Base-by-base conservation (phyloP, 768 basidiomycete species). In the Neoboletus subvelutipes region DNA sequence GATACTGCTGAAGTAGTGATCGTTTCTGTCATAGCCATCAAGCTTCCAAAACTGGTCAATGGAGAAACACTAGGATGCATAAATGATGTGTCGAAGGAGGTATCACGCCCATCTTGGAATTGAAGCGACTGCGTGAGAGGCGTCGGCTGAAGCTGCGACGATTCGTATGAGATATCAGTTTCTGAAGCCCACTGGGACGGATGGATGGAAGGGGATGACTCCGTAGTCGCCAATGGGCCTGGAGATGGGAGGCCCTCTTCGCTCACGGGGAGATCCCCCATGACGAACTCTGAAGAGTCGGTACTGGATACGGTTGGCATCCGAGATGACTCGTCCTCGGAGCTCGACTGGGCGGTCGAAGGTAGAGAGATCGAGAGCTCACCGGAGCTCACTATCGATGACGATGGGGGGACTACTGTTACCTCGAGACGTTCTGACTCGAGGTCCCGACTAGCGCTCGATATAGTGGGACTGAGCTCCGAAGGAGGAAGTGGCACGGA, bases 41-140 rank as follows among this genome's bases (percentile, higher is more conserved):
- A 62, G 50, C 69, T 67, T 39, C 66, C 66, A 0, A 71, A 50
- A n/a, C 70, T 73, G 4, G 64, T 70, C 4, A 71, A 55, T 2
- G 75, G 70, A 2, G 76, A 68, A 40, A 69, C 80, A 57, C 80
- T 88, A 0, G 90, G 87, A 29, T 86, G 76, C 65, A 91, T 74
- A 67, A 87, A 78, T 0, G 90, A 90, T 0, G 89, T 89, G 55
- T 92, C 90, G 55, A 84, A 86, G 0, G 88, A 90, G 0, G 65
- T 73, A 60, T 92, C 90, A 10, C 64, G 67, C 5, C 78, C 80
- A 43, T 92, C 89, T 1, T 80, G 83, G 43, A 90, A 67, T 0
- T 75, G 73, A 6, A 73, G 60, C 6, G 78, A 77, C 45, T 73
- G 78, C 4, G 82, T 75, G 22, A 87, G 86, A 18, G 87, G 88